These are phyloP conservation scores for Vachellia collinsii DNA, from an alignment of 306 rosid genomes.

Conservation along the genomic window DNA sequence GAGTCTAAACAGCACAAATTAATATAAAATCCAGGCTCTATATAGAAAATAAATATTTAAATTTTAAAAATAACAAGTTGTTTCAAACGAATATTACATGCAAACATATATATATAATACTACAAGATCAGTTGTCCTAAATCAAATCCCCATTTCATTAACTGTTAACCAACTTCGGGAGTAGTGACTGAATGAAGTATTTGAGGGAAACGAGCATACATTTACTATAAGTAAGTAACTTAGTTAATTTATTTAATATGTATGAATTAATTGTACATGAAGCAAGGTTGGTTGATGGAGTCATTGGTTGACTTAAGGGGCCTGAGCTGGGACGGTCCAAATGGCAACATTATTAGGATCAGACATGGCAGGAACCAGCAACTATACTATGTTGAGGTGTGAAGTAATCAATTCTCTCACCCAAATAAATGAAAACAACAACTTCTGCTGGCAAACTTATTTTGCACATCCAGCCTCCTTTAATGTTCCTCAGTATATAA, in stretches of 20 bases:
- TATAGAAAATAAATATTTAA: no score
- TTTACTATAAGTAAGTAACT: no score
- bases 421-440: background rate
- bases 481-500: no score
- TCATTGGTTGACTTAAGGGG: background rate
- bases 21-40: no score
- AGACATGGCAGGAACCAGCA: background rate
- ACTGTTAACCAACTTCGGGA: no score
- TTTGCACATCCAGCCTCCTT: no score
- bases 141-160: background rate
- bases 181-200: no score
- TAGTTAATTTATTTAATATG: no score
- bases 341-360: background rate
- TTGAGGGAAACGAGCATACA: no score
- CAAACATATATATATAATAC: no score
- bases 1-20: background rate
- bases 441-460: background rate
- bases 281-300: no score
- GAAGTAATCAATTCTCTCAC: background rate
- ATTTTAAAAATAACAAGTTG: background rate
- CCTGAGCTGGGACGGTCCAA: background rate
- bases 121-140: background rate
- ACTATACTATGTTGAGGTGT: background rate
- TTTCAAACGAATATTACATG: background rate
- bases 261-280: no score